Evolutionary conservation across 1,284 basidiomycete genomes (phyloP).

Genomic region (Heterobasidion parviporum): DNA sequence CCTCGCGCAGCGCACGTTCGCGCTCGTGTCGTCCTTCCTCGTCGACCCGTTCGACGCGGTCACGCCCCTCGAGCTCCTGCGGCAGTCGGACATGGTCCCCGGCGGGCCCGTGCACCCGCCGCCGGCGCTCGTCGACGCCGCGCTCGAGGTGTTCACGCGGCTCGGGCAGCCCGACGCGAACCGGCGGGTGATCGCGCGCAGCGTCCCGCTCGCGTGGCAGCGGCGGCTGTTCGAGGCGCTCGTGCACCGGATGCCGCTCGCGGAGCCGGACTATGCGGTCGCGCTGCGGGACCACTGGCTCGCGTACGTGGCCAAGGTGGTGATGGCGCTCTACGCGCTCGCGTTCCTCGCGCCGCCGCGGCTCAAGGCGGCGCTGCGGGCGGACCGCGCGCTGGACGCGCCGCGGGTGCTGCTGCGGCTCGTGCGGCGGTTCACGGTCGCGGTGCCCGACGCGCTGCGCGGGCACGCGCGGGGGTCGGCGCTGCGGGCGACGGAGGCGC

Average conservation of each 20-base stretch:
- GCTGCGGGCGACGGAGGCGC: conserved; percentile 73
- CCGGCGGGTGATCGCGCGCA: conserved; percentile 61
- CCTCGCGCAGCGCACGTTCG: conserved; percentile 52
- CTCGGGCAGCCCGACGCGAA: conserved; percentile 75
- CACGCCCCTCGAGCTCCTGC: conserved; percentile 48
- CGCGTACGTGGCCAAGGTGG: conserved; percentile 71
- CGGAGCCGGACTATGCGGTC: conserved; percentile 70
- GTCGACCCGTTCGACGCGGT: conserved; percentile 62
- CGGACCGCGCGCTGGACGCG: conserved; percentile 49
- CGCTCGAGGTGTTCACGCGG: conserved; percentile 78
- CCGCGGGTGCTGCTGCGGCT: conserved; percentile 57
- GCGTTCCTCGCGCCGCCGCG: conserved; percentile 75
- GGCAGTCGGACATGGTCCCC: conserved; percentile 38
- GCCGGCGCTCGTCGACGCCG: conserved; percentile 62
- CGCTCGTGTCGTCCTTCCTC: conserved; percentile 71
- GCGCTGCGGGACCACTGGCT: conserved; percentile 59
- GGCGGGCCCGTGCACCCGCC: conserved; percentile 34
- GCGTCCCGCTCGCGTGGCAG: conserved; percentile 51
- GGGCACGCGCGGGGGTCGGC: conserved; percentile 55
- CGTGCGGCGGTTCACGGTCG: conserved; percentile 49
- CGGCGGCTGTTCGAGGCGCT: conserved; percentile 62
- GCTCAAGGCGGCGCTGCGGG: conserved; percentile 64
- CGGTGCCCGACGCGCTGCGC: conserved; percentile 39
- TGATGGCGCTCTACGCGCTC: conserved; percentile 80
- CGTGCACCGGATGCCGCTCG: conserved; percentile 76